Evolutionary conservation across 2,329 filamentous ascomycete genomes (phyloP).

Genomic region (Bisporella sp.): DNA sequence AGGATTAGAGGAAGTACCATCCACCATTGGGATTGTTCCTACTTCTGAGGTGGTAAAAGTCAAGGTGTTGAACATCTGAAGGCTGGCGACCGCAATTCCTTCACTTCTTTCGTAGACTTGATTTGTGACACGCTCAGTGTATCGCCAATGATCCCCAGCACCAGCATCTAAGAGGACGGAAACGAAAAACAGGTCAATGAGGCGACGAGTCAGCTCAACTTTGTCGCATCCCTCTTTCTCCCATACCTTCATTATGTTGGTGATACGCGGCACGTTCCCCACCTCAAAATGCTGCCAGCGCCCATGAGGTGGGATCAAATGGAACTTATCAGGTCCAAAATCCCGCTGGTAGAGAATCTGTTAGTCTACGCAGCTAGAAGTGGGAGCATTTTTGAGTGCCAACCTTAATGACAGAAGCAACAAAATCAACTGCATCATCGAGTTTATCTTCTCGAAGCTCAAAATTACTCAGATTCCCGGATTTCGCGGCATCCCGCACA

Average conservation of each 20-base stretch:
- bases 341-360: slow-evolving; percentile 23
- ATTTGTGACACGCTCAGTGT: slow-evolving; percentile 32
- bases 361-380: too few relatives aligned
- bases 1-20: background rate
- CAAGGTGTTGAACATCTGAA: slow-evolving; percentile 41
- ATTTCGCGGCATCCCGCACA: too few relatives aligned
- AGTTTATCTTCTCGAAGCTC: too few relatives aligned
- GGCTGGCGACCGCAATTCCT: slow-evolving; percentile 42
- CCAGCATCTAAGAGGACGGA: slow-evolving; percentile 52
- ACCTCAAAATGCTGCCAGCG: slow-evolving; percentile 60
- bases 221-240: slow-evolving; percentile 33
- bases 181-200: slow-evolving; percentile 56
- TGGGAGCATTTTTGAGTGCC: too few relatives aligned
- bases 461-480: too few relatives aligned
- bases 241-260: slow-evolving; percentile 39
- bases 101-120: slow-evolving; percentile 37
- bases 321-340: slow-evolving; percentile 29
- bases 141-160: slow-evolving; percentile 43
- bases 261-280: slow-evolving; percentile 43
- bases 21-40: slow-evolving; percentile 1
- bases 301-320: slow-evolving; percentile 31
- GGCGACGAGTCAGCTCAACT: slow-evolving; percentile 41
- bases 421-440: too few relatives aligned
- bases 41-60: slow-evolving; percentile 27
- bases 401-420: too few relatives aligned